Evolutionary conservation across 75 land plant species (phyloP), one percentile per base, ranked within the genome.

Genomic region (Pinus tabuliformis): DNA sequence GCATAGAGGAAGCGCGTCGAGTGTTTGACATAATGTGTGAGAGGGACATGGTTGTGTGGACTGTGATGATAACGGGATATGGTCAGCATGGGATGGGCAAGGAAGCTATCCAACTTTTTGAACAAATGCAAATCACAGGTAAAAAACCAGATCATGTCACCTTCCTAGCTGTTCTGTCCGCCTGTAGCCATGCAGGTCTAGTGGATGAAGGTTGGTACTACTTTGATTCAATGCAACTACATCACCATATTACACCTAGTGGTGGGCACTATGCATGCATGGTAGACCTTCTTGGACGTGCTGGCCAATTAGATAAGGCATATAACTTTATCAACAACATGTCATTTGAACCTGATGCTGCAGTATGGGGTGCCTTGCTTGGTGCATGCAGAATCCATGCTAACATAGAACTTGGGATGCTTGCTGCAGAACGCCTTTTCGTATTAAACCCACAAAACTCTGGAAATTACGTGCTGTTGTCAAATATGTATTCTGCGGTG

Each of bases 401-500:
- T 6, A 70, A 75, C 3, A 26, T 78, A 36, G 75, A 58, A 5
- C 45, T 78, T 24, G 80, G 75, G n/a, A 14, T 39, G 28, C 16
- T 58, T 58, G 66, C 20, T 33, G 72, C 72, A 70, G 21, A 17
- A 14, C 45, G 16, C 4, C 21, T 70, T 37, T 39, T 70, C 30
- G 72, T 4, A 3, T 20, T 70, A 42, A 54, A 87, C 18, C 90
- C 89, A 36, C 76, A 73, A 57, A 89, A 90, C 81, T 85, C 84
- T 14, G 52, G 86, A n/a, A 80, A 84, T 8, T 83, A 84, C 74
- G 86, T 89, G 56, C 76, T 88, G 56, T 42, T 91, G 75, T 82
- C 89, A 28, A 89, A 87, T 71, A 75, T 89, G 3, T 89, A 85
- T 81, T 82, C 91, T 13, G 64, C 72, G 21, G 82, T 81, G 59